These are phyloP conservation scores for Inonotus obliquus DNA, from an alignment of 1,284 basidiomycete species.

Conservation along the genomic window DNA sequence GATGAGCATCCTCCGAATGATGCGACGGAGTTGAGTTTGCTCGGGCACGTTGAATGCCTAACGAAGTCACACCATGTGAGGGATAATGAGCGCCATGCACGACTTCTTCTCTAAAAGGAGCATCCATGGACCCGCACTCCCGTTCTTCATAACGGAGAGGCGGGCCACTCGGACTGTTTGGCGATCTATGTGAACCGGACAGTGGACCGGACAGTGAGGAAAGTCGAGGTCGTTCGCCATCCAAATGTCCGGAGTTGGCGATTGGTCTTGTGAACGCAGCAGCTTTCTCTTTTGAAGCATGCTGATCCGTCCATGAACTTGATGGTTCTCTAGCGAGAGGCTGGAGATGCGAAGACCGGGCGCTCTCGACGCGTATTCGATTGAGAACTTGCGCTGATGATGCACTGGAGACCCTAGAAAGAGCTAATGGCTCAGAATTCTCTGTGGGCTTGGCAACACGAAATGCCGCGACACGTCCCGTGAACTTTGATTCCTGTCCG, in stretches of 20 bases:
- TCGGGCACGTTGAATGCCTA: not conserved
- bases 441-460: conserved; percentile 18
- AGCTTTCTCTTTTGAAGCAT: not conserved
- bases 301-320: not conserved
- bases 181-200: not conserved
- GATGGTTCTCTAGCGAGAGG: not conserved
- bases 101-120: not conserved
- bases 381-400: not conserved
- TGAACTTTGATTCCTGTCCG: conserved; percentile 17
- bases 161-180: not conserved
- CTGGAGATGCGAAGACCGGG: not conserved
- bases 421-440: not conserved
- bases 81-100: not conserved
- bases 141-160: not conserved
- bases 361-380: not conserved
- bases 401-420: not conserved
- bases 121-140: not conserved
- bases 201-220: not conserved
- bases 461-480: conserved; percentile 17
- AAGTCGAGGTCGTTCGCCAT: not conserved
- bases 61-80: not conserved
- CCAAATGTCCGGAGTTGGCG: not conserved
- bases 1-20: not conserved
- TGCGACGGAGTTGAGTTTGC: not conserved
- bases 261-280: not conserved